Evolutionary conservation across 2,329 filamentous ascomycete species (phyloP).

Genomic region (Ophiostoma australiae): DNA sequence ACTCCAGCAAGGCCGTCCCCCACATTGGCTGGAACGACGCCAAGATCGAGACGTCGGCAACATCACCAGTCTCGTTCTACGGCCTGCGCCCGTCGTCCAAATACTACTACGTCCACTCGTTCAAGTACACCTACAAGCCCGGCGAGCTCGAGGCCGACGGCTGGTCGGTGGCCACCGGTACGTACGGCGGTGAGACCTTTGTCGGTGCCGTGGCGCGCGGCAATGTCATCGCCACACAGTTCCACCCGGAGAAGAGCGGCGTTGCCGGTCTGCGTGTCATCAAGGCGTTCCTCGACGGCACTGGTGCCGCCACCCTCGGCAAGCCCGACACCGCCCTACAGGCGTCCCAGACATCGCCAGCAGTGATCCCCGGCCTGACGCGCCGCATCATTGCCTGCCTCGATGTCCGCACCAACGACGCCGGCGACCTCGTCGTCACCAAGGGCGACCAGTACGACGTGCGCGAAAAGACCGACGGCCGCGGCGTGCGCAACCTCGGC

Average conservation of each 20-base stretch:
- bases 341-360: not conserved
- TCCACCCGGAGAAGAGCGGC: constrained; percentile 96
- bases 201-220: constrained; percentile 81
- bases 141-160: constrained; percentile 73
- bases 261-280: constrained; percentile 79
- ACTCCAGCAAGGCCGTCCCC: constrained; percentile 79
- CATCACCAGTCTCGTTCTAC: constrained; percentile 51
- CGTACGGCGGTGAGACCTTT: constrained; percentile 84
- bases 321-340: constrained; percentile 4
- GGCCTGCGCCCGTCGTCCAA: constrained; percentile 76
- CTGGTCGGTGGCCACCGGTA: constrained; percentile 87
- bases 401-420: constrained; percentile 90
- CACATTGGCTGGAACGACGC: constrained; percentile 99
- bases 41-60: constrained; percentile 30
- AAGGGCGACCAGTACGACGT: constrained; percentile 99
- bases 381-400: constrained; percentile 90
- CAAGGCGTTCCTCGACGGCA: constrained; percentile 78
- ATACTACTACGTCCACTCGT: constrained; percentile 99
- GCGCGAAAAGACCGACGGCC: constrained; percentile 69
- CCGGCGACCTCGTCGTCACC: constrained; percentile 91
- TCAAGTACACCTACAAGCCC: constrained; percentile 70
- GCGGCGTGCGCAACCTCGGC: constrained; percentile 81
- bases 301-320: constrained; percentile 50
- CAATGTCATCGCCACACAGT: constrained; percentile 88
- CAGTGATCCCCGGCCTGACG: constrained; percentile 62